Base-by-base conservation (phyloP, 2,329 filamentous ascomycete species). In the Thermothelomyces thermophilus region DNA sequence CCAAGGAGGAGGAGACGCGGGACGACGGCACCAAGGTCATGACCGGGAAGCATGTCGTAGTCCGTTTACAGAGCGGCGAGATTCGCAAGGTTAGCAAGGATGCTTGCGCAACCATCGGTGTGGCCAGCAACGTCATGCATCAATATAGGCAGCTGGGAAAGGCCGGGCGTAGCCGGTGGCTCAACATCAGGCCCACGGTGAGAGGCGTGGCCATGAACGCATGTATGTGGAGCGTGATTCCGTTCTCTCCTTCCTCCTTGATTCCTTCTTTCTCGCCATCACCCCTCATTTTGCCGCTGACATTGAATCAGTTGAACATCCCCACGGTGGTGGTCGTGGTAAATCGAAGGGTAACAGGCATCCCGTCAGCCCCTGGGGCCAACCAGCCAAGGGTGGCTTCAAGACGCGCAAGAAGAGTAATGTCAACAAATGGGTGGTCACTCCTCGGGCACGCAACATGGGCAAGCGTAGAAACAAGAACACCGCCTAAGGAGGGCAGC, bases 131-230 rank as follows among this genome's bases (percentile, higher is more conserved):
- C 69, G 81, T 86, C 41, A 86, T 95, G 66, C 86, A 90, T 68
- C 88, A 95, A 59, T 95, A 94, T 69, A 78, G 82, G 58, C 88
- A 93, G 64, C 78, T 98, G 50, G 94, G 94, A 62, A 98, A 98
- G 73, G 93, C 93, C 61, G 93, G 93, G 65, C 82, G 94, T 62
- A 90, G 85, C 61, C 82, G 93, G 64, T 96, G 90, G 90, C 71
- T 97, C 58, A 93, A 93, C 65, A 95, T 94, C 64, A 79, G 93
- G 60, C 93, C 93, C 14, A 96, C 93, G 0, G 93, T 98, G 39
- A 84, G 94, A 75, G 94, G 93, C 85, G 73, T 97, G 62, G 93
- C 94, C 56, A 98, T 98, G 94, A 98, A 98, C 75, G 90, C 91
- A 68, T 82, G 86, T 88, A 72, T 64, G 78, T 68, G 20, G 33